Conservation (phyloP, 768 basidiomycete genomes). For the Exidia glandulosa region DNA sequence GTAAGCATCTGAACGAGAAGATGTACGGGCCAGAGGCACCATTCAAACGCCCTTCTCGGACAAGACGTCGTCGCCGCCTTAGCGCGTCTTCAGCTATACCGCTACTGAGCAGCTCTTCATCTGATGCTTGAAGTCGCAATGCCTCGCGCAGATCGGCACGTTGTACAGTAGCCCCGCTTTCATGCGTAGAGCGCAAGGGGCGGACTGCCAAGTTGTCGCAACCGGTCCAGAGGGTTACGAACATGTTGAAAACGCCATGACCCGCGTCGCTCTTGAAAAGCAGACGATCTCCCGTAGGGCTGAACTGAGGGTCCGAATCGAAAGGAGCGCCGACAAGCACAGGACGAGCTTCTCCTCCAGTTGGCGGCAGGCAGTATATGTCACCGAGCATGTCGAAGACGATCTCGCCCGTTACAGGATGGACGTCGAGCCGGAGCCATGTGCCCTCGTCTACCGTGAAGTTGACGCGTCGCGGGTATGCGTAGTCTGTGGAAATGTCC, state of each 20-base stretch:
- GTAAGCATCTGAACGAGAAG: neutral
- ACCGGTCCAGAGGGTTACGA: conserved; percentile 57
- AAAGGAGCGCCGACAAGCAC: conserved; percentile 54
- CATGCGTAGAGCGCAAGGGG: neutral
- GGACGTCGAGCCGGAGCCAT: conserved; percentile 65
- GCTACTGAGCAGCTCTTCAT: conserved; percentile 35
- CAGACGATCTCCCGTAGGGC: conserved; percentile 50
- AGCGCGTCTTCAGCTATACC: conserved; percentile 42
- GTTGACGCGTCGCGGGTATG: neutral
- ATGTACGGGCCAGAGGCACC: conserved; percentile 22
- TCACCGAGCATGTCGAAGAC: conserved; percentile 66
- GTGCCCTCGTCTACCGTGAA: conserved; percentile 58
- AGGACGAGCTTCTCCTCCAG: conserved; percentile 37
- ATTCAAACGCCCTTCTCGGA: conserved; percentile 43
- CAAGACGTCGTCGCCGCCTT: conserved; percentile 36
- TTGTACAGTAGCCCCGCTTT: no score
- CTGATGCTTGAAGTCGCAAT: conserved; percentile 25
- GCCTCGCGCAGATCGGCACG: conserved; percentile 4
- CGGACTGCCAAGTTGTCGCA: conserved; percentile 40
- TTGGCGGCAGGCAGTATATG: conserved; percentile 54
- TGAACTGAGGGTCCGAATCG: conserved; percentile 65
- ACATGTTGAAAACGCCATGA: conserved; percentile 65
- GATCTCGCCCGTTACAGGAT: conserved; percentile 57
- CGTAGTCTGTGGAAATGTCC: conserved; percentile 65
- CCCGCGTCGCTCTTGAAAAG: conserved; percentile 65